Evolutionary conservation across 192 early-diverging fungal species (phyloP).

Genomic region (Coemansia reversa): DNA sequence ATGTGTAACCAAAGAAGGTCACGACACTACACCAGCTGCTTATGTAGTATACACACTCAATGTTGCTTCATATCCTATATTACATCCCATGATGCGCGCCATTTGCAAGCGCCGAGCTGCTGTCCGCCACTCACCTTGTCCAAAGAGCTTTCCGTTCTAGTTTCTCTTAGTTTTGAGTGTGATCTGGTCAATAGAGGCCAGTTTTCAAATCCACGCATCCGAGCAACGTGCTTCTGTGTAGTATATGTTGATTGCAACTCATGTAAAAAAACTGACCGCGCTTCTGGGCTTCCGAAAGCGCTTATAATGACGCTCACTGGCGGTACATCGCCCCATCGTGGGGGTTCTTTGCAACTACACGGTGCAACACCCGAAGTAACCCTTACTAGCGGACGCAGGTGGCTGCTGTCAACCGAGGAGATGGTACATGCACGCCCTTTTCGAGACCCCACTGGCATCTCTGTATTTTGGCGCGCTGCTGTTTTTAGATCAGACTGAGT

Average conservation of each 20-base stretch:
- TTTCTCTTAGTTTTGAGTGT: background rate
- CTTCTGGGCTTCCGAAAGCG: background rate
- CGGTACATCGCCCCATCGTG: constrained; percentile 28
- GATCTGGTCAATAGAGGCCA: background rate
- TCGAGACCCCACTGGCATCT: background rate
- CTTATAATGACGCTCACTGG: constrained; percentile 8
- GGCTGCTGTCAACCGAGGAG: background rate
- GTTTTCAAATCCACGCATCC: background rate
- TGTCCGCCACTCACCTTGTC: too few relatives aligned
- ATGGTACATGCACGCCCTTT: constrained; percentile 30
- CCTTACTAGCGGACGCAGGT: too few relatives aligned
- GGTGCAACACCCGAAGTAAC: too few relatives aligned
- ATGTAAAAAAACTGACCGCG: background rate
- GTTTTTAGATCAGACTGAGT: background rate
- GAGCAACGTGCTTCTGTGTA: background rate
- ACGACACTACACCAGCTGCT: too few relatives aligned
- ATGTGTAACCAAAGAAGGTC: too few relatives aligned
- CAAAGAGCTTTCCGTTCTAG: background rate
- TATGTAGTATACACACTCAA: too few relatives aligned
- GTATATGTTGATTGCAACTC: background rate
- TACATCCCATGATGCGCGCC: constrained; percentile 36
- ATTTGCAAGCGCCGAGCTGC: constrained; percentile 5
- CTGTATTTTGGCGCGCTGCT: background rate
- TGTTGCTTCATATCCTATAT: constrained; percentile 7
- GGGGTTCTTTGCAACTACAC: background rate